A percentile compares a stretch with the other conserved stretches of the same genome.
Conservation (phyloP, 768 basidiomycete genomes). For the Neoboletus brunneissimus region DNA sequence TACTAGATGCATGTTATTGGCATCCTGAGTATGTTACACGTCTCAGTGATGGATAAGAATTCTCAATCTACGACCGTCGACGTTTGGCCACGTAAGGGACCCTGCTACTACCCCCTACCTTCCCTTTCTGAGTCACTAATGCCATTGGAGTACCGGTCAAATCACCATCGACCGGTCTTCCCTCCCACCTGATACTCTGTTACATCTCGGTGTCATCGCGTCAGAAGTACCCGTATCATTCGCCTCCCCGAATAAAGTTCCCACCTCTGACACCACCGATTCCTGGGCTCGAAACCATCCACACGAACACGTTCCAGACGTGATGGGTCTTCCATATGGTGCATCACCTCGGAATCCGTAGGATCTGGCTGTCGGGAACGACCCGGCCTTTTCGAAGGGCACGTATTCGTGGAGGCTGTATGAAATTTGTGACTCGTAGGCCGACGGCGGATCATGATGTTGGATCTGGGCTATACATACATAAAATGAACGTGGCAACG, state of each 20-base stretch:
- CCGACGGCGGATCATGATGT: neutral
- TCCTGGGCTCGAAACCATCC: neutral
- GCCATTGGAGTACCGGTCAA: too few species aligned
- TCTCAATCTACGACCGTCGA: neutral
- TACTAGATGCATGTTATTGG: neutral
- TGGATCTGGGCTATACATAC: neutral
- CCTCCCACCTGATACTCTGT: neutral
- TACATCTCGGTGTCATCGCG: neutral
- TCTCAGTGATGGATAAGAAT: neutral
- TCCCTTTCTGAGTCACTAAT: neutral
- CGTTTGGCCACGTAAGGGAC: too few species aligned
- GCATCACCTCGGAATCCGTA: neutral
- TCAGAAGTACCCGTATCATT: neutral
- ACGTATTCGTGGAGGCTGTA: neutral
- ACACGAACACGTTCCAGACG: neutral
- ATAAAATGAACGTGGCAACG: too few species aligned
- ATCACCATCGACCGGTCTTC: too few species aligned
- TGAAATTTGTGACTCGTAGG: neutral
- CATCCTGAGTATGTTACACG: neutral
- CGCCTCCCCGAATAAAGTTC: neutral
- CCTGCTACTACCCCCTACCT: too few species aligned
- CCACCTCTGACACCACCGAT: neutral
- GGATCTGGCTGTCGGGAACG: neutral
- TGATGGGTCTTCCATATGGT: neutral
- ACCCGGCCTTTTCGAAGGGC: neutral